Evolutionary conservation across 306 rosid species (phyloP), one percentile per base, ranked within the genome.

Genomic region (Rosa multiflora): DNA sequence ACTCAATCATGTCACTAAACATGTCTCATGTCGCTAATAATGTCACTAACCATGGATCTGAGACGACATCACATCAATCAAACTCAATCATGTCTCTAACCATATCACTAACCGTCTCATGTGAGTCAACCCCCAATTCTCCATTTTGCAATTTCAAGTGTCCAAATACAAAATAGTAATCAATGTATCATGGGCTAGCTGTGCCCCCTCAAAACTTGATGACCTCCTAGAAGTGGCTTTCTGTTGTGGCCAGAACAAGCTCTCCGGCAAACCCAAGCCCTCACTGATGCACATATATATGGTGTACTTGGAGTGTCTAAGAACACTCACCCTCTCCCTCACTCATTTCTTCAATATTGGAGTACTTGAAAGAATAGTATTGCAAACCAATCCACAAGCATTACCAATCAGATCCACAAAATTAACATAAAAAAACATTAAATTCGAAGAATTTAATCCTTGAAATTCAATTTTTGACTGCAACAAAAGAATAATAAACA

Each of bases 191-290:
- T 90, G 97, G 98, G 97, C 42, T 94, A 32, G 37, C 3, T 32
- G 97, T 82, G 84, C 89, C 76, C 39, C 72, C 84, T 94, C 97
- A 8, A 89, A 89, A 58, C 88, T 92, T 21, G 90, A 90, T 8
- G 82, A 84, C 23, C 88, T 89, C 10, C 98, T 93, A 43, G 92
- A 90, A 15, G 96, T 94, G 83, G 76, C 89, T 43, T 49, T 94
- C 2, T 94, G 97, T 86, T 96, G 94, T 10, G 96, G 92, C 79
- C 98, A 96, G 48, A 92, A 92, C 87, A 90, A 69, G 88, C 97
- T 8, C 90, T 94, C 77, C 56, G 81, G 15, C 91, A 80, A 26
- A 79, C 91, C 86, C 85, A 83, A 78, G 67, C 88, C 49, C 86
- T 94, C 48, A 84, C 92, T 20, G 92, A 92, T n/a, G 88, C 98